phyloP scores from a whole-genome alignment of 306 rosid genomes.

The Quillaja saponaria region DNA sequence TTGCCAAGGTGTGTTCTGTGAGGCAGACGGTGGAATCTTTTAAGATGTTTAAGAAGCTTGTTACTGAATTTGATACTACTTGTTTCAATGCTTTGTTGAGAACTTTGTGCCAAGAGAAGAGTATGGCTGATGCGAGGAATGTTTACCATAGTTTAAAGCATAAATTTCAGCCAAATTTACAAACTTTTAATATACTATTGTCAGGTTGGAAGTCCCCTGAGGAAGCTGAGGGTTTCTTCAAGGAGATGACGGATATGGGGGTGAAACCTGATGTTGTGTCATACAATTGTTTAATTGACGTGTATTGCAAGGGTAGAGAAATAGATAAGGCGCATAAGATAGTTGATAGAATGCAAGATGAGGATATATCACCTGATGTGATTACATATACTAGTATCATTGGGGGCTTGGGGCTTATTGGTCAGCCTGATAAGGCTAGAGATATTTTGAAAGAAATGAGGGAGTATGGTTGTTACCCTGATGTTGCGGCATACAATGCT shows the following conservation, averaged over 20 bases:
- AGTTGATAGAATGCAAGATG: slow-evolving; percentile 62
- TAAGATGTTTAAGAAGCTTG: slow-evolving; percentile 66
- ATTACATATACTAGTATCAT: slow-evolving; percentile 70
- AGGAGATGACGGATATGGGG: slow-evolving; percentile 79
- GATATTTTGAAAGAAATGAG: slow-evolving; percentile 81
- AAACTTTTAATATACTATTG: slow-evolving; percentile 76
- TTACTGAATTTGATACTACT: slow-evolving; percentile 49
- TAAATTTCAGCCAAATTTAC: slow-evolving; percentile 62
- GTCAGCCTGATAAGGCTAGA: slow-evolving; percentile 82
- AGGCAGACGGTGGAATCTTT: slow-evolving; percentile 80
- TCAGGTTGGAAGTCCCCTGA: slow-evolving; percentile 85
- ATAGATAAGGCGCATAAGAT: slow-evolving; percentile 69
- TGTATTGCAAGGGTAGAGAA: slow-evolving; percentile 72
- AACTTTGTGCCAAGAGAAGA: slow-evolving; percentile 88
- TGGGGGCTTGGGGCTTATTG: slow-evolving; percentile 86
- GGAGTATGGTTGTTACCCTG: slow-evolving; percentile 82
- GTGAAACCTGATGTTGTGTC: slow-evolving; percentile 76
- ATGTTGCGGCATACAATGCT: slow-evolving; percentile 84
- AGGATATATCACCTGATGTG: slow-evolving; percentile 65
- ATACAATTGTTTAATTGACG: slow-evolving; percentile 77
- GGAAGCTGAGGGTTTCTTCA: slow-evolving; percentile 80
- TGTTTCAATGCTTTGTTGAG: slow-evolving; percentile 83
- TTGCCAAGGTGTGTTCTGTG: slow-evolving; percentile 81
- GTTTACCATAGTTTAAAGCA: slow-evolving; percentile 81
- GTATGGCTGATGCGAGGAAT: slow-evolving; percentile 86